Conservation (phyloP, 83 land plant species). For the Picea mariana region DNA sequence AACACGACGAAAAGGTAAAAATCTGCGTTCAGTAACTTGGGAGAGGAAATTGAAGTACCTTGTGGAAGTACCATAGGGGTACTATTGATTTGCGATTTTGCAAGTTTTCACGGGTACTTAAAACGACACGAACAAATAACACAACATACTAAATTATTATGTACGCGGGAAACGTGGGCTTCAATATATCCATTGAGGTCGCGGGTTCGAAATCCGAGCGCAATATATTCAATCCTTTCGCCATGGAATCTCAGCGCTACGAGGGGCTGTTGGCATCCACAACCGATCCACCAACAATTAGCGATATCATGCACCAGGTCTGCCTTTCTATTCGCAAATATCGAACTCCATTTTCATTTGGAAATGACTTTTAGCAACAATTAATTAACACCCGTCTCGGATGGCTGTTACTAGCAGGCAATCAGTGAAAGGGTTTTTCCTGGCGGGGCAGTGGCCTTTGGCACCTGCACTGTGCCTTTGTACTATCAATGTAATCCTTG, state of each 20-base stretch:
- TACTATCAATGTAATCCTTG: slow-evolving; percentile 24
- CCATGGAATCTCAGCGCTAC: not conserved
- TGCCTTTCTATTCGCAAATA: not conserved
- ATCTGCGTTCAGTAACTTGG: too few relatives aligned
- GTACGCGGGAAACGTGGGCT: too few relatives aligned
- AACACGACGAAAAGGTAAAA: too few relatives aligned
- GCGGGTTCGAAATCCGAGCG: too few relatives aligned
- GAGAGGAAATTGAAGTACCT: too few relatives aligned
- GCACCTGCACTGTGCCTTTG: slow-evolving; percentile 27
- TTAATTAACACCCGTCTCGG: not conserved
- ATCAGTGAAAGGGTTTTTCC: slow-evolving; percentile 25
- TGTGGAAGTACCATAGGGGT: too few relatives aligned
- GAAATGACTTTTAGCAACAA: not conserved
- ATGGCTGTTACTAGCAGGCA: slow-evolving; percentile 10
- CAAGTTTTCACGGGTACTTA: too few relatives aligned
- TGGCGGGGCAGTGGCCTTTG: slow-evolving; percentile 30
- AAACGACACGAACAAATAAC: too few relatives aligned
- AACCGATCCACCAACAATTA: slow-evolving; percentile 21
- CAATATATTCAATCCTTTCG: too few relatives aligned
- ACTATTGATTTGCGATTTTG: too few relatives aligned
- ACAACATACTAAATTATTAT: too few relatives aligned
- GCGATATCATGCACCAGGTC: slow-evolving; percentile 26
- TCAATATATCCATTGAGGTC: too few relatives aligned
- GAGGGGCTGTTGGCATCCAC: slow-evolving; percentile 20
- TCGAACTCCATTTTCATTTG: not conserved